These are phyloP conservation scores for Ceratocystis papillata DNA, from an alignment of 2,329 filamentous ascomycete genomes.

Conservation along the genomic window DNA sequence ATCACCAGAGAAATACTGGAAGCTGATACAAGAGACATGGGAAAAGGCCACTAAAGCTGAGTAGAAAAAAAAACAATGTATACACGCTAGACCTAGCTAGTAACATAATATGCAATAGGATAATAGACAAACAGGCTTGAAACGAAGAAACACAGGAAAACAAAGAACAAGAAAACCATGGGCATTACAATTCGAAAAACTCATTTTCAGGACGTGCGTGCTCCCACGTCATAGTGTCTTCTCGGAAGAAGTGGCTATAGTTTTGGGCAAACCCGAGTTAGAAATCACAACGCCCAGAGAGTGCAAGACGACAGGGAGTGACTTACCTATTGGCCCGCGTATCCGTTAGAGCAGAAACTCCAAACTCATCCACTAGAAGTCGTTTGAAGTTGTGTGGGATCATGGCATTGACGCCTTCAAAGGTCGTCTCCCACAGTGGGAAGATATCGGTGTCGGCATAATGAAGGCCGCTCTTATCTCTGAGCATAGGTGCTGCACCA, in stretches of 20 bases:
- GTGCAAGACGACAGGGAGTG: background rate
- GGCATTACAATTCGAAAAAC: conserved; percentile 13
- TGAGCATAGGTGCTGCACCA: conserved; percentile 35
- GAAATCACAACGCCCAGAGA: too few species aligned
- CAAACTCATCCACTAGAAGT: conserved; percentile 49
- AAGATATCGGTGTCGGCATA: conserved; percentile 48
- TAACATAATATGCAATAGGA: conserved; percentile 3
- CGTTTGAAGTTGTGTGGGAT: conserved; percentile 54
- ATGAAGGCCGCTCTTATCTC: conserved; percentile 43
- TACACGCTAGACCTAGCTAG: background rate
- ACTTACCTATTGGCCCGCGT: conserved; percentile 45
- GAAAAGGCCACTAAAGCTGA: background rate
- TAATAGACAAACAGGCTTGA: background rate
- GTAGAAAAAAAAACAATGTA: background rate
- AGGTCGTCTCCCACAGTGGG: conserved; percentile 56
- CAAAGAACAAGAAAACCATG: conserved; percentile 4
- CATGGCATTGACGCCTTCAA: conserved; percentile 55
- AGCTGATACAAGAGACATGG: conserved; percentile 20
- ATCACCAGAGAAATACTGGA: conserved; percentile 50
- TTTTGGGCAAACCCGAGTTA: conserved; percentile 22
- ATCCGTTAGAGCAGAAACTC: conserved; percentile 39
- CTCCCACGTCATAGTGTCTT: conserved; percentile 32
- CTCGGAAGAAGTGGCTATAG: conserved; percentile 36
- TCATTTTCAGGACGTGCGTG: conserved; percentile 14
- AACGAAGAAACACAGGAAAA: conserved; percentile 6